Base-by-base conservation (phyloP, 129 eudicot genomes). In the Logfia minima region DNA sequence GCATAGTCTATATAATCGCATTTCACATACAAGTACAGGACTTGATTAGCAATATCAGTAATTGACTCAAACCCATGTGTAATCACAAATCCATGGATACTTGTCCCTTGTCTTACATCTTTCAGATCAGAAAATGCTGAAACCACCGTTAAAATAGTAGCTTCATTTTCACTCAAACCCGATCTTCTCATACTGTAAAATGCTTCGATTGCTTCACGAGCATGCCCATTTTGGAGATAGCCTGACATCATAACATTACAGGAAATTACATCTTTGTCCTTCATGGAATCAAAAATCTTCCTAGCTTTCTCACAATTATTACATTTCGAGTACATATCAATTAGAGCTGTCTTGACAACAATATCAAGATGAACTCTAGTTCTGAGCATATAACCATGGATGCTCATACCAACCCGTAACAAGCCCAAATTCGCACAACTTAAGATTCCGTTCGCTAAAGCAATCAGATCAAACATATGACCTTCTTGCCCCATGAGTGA, bases 241-340 rank as follows among this genome's bases (percentile, higher is more conserved):
- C 88, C 90, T 5, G 83, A 55, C 43, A 88, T 88, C 87, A 86
- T 82, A 62, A 80, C 90, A 63, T 86, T 86, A 55, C 41, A 86
- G 16, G 77, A 79, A 65, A 80, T 77, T 59, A 68, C 80, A 79
- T 88, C 93, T 70, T 86, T 88, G 65, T 52, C 80, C 71, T 82
- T 80, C 70, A 85, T 39, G 32, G 70, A 55, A 61, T 66, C 58
- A 48, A 88, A 88, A 23, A 84, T 39, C 74, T 79, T 48, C 68
- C 66, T 55, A 9, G 90, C 90, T 19, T 58, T 81, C 64, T 6
- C 23, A 76, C 80, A 72, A 37, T 56, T 31, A 67, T 84, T 67
- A 58, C 93, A 88, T 77, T 86, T 88, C 7, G 81, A 72, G 74
- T 88, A 88, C 90, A 86, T 76, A 61, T 86, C 87, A 35, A 86